Evolutionary conservation across 179 eudicot genomes (phyloP), one percentile per base, ranked within the genome.

Genomic region (Carnegiea gigantea): DNA sequence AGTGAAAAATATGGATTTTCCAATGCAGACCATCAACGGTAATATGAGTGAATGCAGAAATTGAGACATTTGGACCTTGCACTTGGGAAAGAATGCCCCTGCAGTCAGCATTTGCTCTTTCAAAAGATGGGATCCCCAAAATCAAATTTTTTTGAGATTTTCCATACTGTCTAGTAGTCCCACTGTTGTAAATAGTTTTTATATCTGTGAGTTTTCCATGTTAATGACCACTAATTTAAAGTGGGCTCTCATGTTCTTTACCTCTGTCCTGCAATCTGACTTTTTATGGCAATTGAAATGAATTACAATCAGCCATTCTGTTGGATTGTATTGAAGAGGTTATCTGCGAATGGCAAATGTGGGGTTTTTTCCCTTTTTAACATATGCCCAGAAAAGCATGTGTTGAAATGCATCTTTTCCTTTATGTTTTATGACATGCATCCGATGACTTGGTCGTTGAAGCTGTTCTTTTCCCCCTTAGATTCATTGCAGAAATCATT

Each of bases 61-160:
- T n/a, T n/a, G n/a, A n/a, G n/a, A n/a, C n/a, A n/a, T n/a, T n/a
- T n/a, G n/a, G n/a, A n/a, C 80, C 98, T 95, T 82, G 94, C 97
- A n/a, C 84, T 92, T 62, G 98, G 99, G 36, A 83, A 94, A 92
- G 87, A 97, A 95, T 23, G 86, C 94, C 49, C 90, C 97, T 75
- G 99, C 93, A 38, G 36, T 33, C 36, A 33, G 36, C 36, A 33
- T 33, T 33, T 33, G 36, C 36, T 33, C 36, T 33, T 33, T 33
- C 86, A 49, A 91, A 85, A 76, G 80, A 90, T 88, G 98, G 94
- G 80, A 77, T 67, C 83, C 86, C 87, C 44, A 91, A 88, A 86
- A 90, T 95, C 79, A 92, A 88, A 82, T 87, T 95, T 68, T 90
- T 92, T 90, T 82, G 83, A n/a, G 92, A 91, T 78, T 92, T 95